Evolutionary conservation across 2,329 filamentous ascomycete genomes (phyloP).

Genomic region (Tolypocladium nubicola): DNA sequence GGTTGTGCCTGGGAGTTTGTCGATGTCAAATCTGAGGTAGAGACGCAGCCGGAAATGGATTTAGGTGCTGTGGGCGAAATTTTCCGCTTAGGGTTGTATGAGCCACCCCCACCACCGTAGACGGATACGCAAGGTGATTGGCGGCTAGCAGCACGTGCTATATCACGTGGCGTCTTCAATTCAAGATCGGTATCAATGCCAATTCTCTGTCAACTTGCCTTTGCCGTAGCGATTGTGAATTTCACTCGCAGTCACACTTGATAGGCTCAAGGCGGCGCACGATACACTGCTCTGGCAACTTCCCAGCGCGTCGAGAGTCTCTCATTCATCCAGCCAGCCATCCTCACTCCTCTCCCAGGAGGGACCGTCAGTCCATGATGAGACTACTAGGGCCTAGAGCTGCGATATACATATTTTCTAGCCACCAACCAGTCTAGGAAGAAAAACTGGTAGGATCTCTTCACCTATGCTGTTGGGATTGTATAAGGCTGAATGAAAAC

Average conservation of each 20-base stretch:
- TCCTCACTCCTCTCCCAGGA: background rate
- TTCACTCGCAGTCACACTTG: background rate
- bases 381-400: background rate
- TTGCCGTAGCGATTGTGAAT: background rate
- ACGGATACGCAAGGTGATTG: slow-evolving; percentile 3
- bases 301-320: no score
- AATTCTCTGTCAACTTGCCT: background rate
- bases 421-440: background rate
- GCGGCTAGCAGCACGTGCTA: slow-evolving; percentile 6
- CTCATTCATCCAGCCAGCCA: background rate
- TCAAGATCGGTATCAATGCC: no score
- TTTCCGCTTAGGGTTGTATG: slow-evolving; percentile 14
- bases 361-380: background rate
- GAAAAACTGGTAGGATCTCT: background rate
- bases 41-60: background rate
- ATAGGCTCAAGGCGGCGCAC: background rate
- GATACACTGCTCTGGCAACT: background rate
- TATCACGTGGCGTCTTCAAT: background rate
- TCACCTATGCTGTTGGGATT: background rate
- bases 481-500: background rate
- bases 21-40: slow-evolving; percentile 2
- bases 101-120: background rate
- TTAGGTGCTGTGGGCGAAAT: slow-evolving; percentile 11
- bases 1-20: slow-evolving; percentile 3
- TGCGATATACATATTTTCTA: background rate